These are phyloP conservation scores for Rhodomyrtus tomentosa DNA, from an alignment of 345 rosid species.

Conservation along the genomic window DNA sequence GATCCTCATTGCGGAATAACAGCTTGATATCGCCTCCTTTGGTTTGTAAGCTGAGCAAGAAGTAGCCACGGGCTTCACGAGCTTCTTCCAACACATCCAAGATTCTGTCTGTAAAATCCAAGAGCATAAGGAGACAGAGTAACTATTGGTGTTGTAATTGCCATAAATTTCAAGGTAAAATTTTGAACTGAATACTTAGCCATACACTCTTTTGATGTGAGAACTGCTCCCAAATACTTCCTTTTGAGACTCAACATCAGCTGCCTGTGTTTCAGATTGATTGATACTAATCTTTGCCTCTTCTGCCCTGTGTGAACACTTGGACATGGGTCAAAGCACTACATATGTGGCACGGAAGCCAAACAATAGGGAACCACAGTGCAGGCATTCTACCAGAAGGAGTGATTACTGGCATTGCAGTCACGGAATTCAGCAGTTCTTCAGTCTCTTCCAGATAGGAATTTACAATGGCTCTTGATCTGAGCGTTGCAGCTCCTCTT, in stretches of 20 bases:
- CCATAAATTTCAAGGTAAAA: background rate
- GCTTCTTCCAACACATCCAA: conserved; percentile 1
- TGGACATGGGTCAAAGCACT: background rate
- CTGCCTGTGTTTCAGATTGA: background rate
- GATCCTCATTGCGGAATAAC: conserved; percentile 2
- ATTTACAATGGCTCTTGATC: conserved; percentile 1
- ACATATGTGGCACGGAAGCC: background rate
- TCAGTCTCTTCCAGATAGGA: background rate
- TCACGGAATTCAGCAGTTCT: background rate
- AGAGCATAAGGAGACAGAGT: background rate
- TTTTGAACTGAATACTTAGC: background rate
- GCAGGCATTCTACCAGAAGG: conserved; percentile 4
- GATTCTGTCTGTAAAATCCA: conserved; percentile 1
- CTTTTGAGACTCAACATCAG: background rate
- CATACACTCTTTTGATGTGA: conserved; percentile 6
- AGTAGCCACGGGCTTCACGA: background rate
- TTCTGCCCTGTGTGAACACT: background rate
- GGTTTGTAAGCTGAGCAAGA: background rate
- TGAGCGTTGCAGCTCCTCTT: conserved; percentile 9
- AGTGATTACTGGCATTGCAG: background rate
- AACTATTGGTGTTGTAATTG: background rate
- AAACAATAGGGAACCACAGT: background rate
- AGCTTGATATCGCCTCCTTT: conserved; percentile 4
- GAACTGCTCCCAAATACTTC: conserved; percentile 6
- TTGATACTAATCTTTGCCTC: conserved; percentile 7